A percentile compares a stretch with the other conserved stretches of the same genome.
These are phyloP conservation scores for Thielaviopsis ethacetica DNA, from an alignment of 2,329 filamentous ascomycete genomes.

Conservation along the genomic window DNA sequence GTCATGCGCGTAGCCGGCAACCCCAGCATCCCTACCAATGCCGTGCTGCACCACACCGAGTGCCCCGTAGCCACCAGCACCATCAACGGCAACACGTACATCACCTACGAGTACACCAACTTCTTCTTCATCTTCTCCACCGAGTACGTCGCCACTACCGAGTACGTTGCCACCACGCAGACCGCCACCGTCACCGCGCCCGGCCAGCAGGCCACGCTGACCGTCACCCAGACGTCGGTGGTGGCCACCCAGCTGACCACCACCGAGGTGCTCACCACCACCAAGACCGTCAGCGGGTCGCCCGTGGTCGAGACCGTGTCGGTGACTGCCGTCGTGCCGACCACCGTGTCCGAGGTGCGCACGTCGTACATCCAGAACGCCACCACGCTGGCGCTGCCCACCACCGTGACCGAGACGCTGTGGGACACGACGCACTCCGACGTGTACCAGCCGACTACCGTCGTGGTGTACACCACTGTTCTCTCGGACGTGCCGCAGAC, in stretches of 20 bases:
- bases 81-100: slow-evolving; percentile 13
- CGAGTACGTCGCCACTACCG: slow-evolving; percentile 10
- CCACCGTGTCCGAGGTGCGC: not conserved
- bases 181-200: not conserved
- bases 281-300: not conserved
- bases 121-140: slow-evolving; percentile 13
- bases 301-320: not conserved
- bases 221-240: slow-evolving; percentile 2
- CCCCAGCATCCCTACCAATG: not conserved
- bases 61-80: not conserved
- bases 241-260: not conserved
- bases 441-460: not conserved
- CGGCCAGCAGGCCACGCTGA: not conserved
- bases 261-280: not conserved
- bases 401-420: not conserved
- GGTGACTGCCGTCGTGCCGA: not conserved
- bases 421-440: not conserved
- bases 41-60: slow-evolving; percentile 4
- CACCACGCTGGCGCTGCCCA: not conserved
- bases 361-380: no score
- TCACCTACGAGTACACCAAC: slow-evolving; percentile 13
- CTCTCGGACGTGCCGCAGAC: not conserved
- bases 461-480: slow-evolving; percentile 1
- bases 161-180: slow-evolving; percentile 13
- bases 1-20: not conserved